phyloP scores from a whole-genome alignment of 345 rosid genomes.

The Cardamine chenopodiifolia region DNA sequence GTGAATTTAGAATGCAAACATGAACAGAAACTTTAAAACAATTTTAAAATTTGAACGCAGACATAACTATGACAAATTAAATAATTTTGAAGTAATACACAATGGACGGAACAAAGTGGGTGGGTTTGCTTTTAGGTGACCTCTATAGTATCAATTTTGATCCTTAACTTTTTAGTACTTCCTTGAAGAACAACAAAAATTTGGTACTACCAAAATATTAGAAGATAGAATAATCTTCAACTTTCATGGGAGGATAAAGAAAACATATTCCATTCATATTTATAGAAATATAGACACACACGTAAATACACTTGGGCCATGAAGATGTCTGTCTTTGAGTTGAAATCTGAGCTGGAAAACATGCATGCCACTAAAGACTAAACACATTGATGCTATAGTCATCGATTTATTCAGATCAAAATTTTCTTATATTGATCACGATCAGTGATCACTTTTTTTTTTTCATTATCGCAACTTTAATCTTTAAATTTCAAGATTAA shows the following conservation, averaged over 20 bases:
- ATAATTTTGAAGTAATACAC: neutral
- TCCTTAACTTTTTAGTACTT: conserved; percentile 15
- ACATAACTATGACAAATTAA: neutral
- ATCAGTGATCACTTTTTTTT: neutral
- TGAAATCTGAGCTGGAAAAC: conserved; percentile 43
- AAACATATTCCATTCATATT: conserved; percentile 31
- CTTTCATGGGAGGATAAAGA: conserved; percentile 23
- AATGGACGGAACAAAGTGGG: conserved; percentile 12
- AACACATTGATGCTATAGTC: conserved; percentile 13
- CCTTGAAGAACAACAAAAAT: neutral
- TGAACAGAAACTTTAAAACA: neutral
- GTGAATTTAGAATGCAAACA: neutral
- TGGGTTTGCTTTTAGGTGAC: conserved; percentile 20
- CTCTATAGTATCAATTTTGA: conserved; percentile 12
- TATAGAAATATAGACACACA: conserved; percentile 26
- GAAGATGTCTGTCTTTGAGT: conserved; percentile 40
- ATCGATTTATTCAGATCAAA: neutral
- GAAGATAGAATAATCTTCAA: conserved; percentile 4
- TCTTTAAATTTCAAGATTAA: neutral
- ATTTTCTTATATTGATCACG: neutral
- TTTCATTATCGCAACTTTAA: conserved; percentile 2
- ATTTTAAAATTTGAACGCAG: neutral
- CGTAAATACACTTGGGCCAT: conserved; percentile 16
- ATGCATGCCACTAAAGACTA: conserved; percentile 40
- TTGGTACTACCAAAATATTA: conserved; percentile 20